Evolutionary conservation across 352 stramenopile genomes (phyloP), one percentile per base, ranked within the genome.

Genomic region (Globisporangium solare): DNA sequence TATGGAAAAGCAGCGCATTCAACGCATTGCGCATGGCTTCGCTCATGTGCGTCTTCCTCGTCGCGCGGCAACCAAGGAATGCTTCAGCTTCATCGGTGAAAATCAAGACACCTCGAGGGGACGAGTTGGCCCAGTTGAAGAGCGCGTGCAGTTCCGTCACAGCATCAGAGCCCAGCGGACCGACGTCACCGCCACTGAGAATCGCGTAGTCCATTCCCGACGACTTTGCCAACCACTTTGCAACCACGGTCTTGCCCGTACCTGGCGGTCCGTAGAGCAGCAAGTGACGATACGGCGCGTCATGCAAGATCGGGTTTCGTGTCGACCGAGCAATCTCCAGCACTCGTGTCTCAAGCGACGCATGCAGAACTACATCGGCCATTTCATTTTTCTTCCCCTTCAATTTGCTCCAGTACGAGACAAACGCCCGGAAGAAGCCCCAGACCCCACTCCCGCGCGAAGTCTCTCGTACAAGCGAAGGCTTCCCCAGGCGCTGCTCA

Each of bases 81-180:
- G 86, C 86, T 62, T 96, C 85, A 11, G 85, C 85, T 50, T 96
- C 87, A 51, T 96, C 86, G 49, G 96, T 92, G 46, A 96, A 92
- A 57, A 96, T 83, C n/a, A 95, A 54, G 0, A 95, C 75, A 2
- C 80, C 80, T 17, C 80, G 80, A 22, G 76, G 74, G 20, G 80
- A 90, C 8, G 76, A 67, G 32, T 84, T 75, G n/a, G 85, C 79
- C 86, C 86, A 96, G 18, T 77, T 68, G 45, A 96, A 88, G 12
- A 96, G 62, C 5, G 80, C 74, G 47, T 95, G 83, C 1, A 96
- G 71, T 61, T 95, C 85, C 0, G 79, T 89, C 1, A 94, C 80
- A 8, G 84, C 88, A 24, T 87, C 73, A 0, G 73, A 74, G 1
- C 86, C 85, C 0, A 96, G 58, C 13, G 86, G 85, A 12, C 81